Evolutionary conservation across 1,284 basidiomycete genomes (phyloP).

Genomic region (Pseudozyma sp.): DNA sequence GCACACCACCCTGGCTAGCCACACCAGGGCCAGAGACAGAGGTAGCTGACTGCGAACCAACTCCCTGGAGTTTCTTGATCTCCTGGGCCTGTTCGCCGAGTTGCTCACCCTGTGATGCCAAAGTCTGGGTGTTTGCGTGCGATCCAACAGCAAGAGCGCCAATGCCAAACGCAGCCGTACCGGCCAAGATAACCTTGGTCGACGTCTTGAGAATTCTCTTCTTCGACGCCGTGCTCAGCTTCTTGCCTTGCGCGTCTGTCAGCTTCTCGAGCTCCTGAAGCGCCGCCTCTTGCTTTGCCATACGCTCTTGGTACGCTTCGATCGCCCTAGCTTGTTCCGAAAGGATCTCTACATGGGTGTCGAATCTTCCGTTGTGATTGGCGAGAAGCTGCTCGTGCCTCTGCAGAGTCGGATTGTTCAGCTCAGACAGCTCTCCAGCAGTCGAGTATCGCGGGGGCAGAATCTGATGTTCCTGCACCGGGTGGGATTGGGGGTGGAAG

Average conservation of each 20-base stretch:
- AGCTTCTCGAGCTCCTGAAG: not conserved
- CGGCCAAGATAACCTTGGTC: not conserved
- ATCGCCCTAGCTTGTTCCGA: no score
- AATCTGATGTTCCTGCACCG: not conserved
- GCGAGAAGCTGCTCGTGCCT: not conserved
- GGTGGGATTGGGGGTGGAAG: no score
- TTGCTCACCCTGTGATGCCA: not conserved
- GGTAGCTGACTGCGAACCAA: not conserved
- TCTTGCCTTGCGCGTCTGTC: not conserved
- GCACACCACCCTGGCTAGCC: not conserved
- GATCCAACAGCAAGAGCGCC: no score
- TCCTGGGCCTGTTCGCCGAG: not conserved
- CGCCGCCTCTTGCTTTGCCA: not conserved
- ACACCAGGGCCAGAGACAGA: not conserved
- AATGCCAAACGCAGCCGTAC: not conserved
- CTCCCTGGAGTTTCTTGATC: not conserved
- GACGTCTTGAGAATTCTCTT: not conserved
- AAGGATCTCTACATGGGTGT: not conserved
- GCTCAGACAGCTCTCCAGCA: not conserved
- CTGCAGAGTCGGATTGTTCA: not conserved
- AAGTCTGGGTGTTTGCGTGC: not conserved
- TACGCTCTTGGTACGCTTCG: no score
- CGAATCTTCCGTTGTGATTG: not conserved
- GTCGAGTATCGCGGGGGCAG: not conserved
- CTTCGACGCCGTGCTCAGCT: not conserved